Conservation (phyloP, 805 yeast species). For the Peterozyma xylosa region DNA sequence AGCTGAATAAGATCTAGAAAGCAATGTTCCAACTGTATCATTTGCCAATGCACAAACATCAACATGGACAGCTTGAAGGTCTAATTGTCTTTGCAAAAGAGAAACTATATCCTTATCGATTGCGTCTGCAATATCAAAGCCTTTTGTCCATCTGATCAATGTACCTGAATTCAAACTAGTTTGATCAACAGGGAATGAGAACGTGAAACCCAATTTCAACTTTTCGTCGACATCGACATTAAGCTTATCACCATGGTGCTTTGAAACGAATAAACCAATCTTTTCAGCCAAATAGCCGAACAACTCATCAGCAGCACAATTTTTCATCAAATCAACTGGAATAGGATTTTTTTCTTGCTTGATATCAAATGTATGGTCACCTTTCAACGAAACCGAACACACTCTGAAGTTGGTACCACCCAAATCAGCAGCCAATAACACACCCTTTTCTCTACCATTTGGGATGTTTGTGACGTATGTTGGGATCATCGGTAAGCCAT, state of each 20-base stretch:
- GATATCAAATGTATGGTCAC: constrained; percentile 71
- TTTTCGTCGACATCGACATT: constrained; percentile 16
- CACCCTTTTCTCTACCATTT: constrained; percentile 76
- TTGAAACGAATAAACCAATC: constrained; percentile 54
- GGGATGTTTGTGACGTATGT: constrained; percentile 83
- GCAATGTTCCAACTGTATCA: constrained; percentile 91
- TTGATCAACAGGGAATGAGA: constrained; percentile 89
- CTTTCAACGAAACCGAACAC: constrained; percentile 73
- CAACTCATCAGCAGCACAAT: constrained; percentile 54
- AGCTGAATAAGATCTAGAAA: constrained; percentile 80
- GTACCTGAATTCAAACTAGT: constrained; percentile 72
- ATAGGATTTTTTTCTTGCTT: constrained; percentile 74
- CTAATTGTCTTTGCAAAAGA: constrained; percentile 63
- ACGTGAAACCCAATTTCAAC: constrained; percentile 85
- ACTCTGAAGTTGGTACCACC: constrained; percentile 97
- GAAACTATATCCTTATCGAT: constrained; percentile 79
- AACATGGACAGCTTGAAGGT: constrained; percentile 52
- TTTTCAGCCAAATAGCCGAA: constrained; percentile 71
- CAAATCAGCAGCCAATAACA: constrained; percentile 82
- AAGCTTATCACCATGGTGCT: constrained; percentile 50
- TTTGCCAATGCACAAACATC: constrained; percentile 83
- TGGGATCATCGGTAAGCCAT: constrained; percentile 85
- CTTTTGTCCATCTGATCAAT: constrained; percentile 94
- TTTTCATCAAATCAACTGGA: constrained; percentile 68
- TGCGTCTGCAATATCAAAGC: constrained; percentile 79